Conservation (phyloP, 2,329 filamentous ascomycete genomes). For the Microsporum audouinii region DNA sequence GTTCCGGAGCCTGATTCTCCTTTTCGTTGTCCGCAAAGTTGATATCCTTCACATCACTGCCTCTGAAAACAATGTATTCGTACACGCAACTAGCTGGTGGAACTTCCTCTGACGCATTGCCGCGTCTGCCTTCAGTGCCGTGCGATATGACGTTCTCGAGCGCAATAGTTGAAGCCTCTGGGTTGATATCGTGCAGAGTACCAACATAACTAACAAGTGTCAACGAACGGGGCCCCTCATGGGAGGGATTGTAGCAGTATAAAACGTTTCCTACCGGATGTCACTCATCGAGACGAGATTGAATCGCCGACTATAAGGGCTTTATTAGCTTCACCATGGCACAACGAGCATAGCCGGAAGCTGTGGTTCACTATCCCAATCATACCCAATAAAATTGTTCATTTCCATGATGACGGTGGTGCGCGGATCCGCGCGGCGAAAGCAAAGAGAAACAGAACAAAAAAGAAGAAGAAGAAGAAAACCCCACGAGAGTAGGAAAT, state of each 20-base stretch:
- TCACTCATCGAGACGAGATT: slow-evolving; percentile 95
- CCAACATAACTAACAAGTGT: slow-evolving; percentile 65
- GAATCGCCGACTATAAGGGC: slow-evolving; percentile 63
- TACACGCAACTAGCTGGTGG: slow-evolving; percentile 77
- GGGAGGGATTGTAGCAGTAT: slow-evolving; percentile 8
- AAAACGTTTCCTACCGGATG: slow-evolving; percentile 59
- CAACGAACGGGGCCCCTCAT: neutral
- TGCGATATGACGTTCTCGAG: slow-evolving; percentile 92
- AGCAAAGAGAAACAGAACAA: slow-evolving; percentile 3
- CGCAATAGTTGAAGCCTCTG: slow-evolving; percentile 89
- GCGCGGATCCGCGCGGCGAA: slow-evolving; percentile 25
- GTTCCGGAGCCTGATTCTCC: slow-evolving; percentile 60
- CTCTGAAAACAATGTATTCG: slow-evolving; percentile 97
- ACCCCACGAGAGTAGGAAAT: neutral
- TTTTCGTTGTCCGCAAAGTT: slow-evolving; percentile 76
- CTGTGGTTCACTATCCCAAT: slow-evolving; percentile 10
- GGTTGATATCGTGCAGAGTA: slow-evolving; percentile 94
- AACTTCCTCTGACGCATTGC: slow-evolving; percentile 69
- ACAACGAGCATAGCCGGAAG: neutral
- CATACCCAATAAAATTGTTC: slow-evolving; percentile 41
- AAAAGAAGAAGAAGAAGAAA: neutral
- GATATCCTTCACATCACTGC: slow-evolving; percentile 96
- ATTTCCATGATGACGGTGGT: slow-evolving; percentile 32
- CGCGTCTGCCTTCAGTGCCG: slow-evolving; percentile 82
- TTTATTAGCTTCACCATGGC: slow-evolving; percentile 10